Base-by-base conservation (phyloP, 352 stramenopile genomes). In the Phytophthora sansomeana region DNA sequence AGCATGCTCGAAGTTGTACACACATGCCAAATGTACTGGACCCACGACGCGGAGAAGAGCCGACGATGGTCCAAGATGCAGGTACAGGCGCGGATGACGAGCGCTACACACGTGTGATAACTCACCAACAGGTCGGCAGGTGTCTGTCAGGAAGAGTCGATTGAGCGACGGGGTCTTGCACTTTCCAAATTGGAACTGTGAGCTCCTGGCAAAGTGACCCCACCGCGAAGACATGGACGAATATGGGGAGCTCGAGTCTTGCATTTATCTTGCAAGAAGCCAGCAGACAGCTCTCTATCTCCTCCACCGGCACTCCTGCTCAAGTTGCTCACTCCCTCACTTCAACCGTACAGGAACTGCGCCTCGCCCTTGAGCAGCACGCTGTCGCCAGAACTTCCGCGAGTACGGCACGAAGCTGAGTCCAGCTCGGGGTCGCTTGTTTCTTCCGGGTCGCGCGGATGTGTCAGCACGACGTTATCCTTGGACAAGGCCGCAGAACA, bases 261-360 rank as follows among this genome's bases (percentile, higher is more conserved):
- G n/a, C n/a, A n/a, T n/a, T n/a, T n/a, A n/a, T n/a, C n/a, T n/a
- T n/a, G n/a, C n/a, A n/a, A n/a, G n/a, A n/a, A n/a, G n/a, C n/a
- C n/a, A n/a, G n/a, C n/a, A n/a, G n/a, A n/a, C n/a, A n/a, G n/a
- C n/a, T n/a, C n/a, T n/a, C n/a, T n/a, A n/a, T n/a, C n/a, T n/a
- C n/a, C n/a, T n/a, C n/a, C n/a, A n/a, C n/a, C n/a, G n/a, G 32
- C 32, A 4, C 7, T 17, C n/a, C 7, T 44, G 41, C 48, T 62
- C 16, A 26, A 19, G 24, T 21, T 57, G 17, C 16, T 21, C 28
- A 26, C 36, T 26, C 13, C 32, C 28, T n/a, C 46, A 55, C 11
- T 30, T 79, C 63, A 87, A 17, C 75, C 75, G 17, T 85, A 87
- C 48, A 87, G 51, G 66, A 87, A 81, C 47, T 80, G 63, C 30